Conservation (phyloP, 768 basidiomycete genomes). For the Serendipita sp. region DNA sequence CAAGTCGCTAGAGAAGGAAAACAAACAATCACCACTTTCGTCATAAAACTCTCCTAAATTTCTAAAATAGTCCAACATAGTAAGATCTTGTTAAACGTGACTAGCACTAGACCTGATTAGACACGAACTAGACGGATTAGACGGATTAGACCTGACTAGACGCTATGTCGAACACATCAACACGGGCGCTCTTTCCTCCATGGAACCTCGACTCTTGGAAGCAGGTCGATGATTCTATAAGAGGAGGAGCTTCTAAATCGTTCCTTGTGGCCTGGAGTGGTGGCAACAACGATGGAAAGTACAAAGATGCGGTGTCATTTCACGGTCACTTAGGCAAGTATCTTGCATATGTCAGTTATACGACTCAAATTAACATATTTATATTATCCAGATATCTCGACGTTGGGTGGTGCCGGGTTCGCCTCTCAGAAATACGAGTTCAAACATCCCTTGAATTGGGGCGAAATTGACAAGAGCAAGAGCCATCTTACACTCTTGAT, state of each 20-base stretch:
- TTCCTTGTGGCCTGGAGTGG: constrained; percentile 16
- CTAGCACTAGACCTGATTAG: background rate
- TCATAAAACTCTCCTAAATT: background rate
- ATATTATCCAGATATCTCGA: constrained; percentile 19
- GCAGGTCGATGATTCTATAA: constrained; percentile 23
- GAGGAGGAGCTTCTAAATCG: constrained; percentile 21
- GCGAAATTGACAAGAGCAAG: background rate
- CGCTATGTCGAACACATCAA: background rate
- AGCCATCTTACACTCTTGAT: background rate
- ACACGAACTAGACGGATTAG: background rate
- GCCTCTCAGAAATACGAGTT: constrained; percentile 24
- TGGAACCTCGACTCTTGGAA: constrained; percentile 19
- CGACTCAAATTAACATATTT: background rate
- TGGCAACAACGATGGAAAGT: background rate
- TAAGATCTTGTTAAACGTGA: background rate
- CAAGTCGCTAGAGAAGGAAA: too few species aligned
- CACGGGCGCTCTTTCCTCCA: constrained; percentile 17
- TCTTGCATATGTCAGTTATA: background rate
- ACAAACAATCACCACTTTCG: background rate
- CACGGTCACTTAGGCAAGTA: background rate
- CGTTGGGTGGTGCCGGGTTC: constrained; percentile 26
- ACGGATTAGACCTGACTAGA: background rate
- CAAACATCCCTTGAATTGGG: constrained; percentile 12
- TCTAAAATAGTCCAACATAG: too few species aligned
- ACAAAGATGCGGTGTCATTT: background rate